phyloP scores from a whole-genome alignment of 768 basidiomycete species.

The Mycena polygramma region DNA sequence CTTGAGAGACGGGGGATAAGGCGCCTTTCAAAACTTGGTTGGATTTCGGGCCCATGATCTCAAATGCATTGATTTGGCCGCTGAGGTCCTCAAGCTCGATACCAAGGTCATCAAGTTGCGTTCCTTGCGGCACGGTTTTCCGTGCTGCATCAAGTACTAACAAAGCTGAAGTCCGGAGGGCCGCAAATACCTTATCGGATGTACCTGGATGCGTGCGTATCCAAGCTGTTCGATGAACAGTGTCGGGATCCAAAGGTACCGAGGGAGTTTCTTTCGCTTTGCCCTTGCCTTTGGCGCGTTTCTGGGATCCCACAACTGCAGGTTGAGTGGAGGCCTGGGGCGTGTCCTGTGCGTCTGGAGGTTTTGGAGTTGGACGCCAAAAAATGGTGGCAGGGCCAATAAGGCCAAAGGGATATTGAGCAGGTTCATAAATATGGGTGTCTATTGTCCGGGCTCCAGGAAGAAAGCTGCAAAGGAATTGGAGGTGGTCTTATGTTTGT shows the following conservation, averaged over 20 bases:
- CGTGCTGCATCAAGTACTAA: slow-evolving; percentile 56
- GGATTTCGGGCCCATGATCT: slow-evolving; percentile 90
- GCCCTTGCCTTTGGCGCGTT: slow-evolving; percentile 47
- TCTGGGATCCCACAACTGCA: slow-evolving; percentile 25
- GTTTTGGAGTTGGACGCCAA: slow-evolving; percentile 61
- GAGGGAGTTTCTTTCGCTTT: slow-evolving; percentile 44
- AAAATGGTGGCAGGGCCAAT: slow-evolving; percentile 80
- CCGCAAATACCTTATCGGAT: slow-evolving; percentile 66
- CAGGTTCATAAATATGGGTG: slow-evolving; percentile 74
- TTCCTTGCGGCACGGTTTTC: slow-evolving; percentile 36
- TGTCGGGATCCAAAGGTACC: slow-evolving; percentile 22
- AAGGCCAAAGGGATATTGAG: slow-evolving; percentile 75
- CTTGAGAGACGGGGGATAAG: slow-evolving; percentile 61
- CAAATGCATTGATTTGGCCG: slow-evolving; percentile 82
- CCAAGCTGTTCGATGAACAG: slow-evolving; percentile 69
- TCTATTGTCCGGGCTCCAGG: slow-evolving; percentile 76
- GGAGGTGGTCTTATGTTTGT: slow-evolving; percentile 14
- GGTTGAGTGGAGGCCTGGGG: slow-evolving; percentile 22
- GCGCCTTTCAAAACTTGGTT: slow-evolving; percentile 81
- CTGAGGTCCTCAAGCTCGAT: slow-evolving; percentile 81
- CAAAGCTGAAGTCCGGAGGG: slow-evolving; percentile 67
- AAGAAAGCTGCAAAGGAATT: slow-evolving; percentile 62
- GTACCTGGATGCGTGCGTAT: slow-evolving; percentile 83
- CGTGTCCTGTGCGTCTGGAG: slow-evolving; percentile 28
- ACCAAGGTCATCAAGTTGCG: slow-evolving; percentile 47